Conservation (phyloP, 257 asterid genomes). For the Mentha longifolia region DNA sequence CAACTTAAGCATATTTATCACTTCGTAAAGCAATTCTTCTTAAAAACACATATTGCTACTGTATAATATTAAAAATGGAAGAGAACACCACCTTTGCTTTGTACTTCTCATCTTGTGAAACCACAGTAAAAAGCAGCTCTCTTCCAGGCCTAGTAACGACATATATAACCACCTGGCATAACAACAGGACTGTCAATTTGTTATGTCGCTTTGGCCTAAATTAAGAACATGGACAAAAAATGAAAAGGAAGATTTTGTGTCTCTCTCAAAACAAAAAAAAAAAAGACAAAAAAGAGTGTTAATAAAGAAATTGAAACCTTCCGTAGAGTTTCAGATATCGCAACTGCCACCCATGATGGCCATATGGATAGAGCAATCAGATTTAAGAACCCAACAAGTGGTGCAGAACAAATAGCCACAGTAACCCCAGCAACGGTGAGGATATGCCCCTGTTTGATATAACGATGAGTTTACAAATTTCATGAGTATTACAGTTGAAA, state of each 20-base stretch:
- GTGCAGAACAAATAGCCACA: conserved; percentile 77
- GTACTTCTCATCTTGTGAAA: conserved; percentile 93
- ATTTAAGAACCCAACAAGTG: conserved; percentile 75
- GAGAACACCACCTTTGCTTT: conserved; percentile 78
- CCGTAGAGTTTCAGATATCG: conserved; percentile 82
- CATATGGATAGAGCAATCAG: conserved; percentile 82
- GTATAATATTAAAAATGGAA: background rate
- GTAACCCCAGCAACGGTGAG: conserved; percentile 90
- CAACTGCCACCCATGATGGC: conserved; percentile 97
- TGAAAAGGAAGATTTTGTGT: background rate
- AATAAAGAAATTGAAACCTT: conserved; percentile 57
- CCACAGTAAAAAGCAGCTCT: conserved; percentile 92
- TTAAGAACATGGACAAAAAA: background rate
- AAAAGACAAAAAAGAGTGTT: background rate
- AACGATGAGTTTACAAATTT: background rate
- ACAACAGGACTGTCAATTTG: conserved; percentile 5
- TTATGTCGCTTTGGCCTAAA: background rate
- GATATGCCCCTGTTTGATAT: conserved; percentile 71
- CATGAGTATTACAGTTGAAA: background rate
- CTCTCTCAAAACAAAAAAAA: background rate
- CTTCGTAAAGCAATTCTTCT: background rate
- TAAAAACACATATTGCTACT: background rate
- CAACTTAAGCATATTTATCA: conserved; percentile 12
- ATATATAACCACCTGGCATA: conserved; percentile 74
- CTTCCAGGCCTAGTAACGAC: conserved; percentile 96